A percentile compares a stretch with the other conserved stretches of the same genome.
These are phyloP conservation scores for Cystobasidiaceae sp. DNA, from an alignment of 1,284 basidiomycete species.

Conservation along the genomic window DNA sequence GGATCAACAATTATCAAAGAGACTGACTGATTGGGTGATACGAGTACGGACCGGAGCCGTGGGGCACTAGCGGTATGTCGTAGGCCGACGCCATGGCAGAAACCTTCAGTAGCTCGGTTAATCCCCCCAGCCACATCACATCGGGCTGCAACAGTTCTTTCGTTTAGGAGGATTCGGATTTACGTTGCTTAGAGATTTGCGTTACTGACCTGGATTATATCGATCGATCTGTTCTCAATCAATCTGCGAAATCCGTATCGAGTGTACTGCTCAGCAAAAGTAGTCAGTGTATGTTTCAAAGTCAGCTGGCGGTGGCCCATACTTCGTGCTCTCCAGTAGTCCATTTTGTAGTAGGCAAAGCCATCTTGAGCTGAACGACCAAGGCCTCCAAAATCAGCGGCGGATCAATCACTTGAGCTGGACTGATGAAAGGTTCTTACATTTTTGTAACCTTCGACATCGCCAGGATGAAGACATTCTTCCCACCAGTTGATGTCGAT, in stretches of 20 bases:
- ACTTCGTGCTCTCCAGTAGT: constrained; percentile 50
- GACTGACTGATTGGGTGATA: constrained; percentile 48
- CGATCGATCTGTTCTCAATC: constrained; percentile 52
- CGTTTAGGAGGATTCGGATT: not conserved
- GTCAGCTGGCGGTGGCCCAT: not conserved
- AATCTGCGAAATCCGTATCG: constrained; percentile 55
- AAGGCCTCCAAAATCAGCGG: not conserved
- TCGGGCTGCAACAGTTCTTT: constrained; percentile 49
- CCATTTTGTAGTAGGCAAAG: constrained; percentile 53
- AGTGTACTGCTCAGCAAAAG: constrained; percentile 51
- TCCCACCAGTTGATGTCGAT: constrained; percentile 56
- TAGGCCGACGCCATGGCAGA: constrained; percentile 50
- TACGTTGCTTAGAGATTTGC: too few species aligned
- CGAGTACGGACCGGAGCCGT: constrained; percentile 51
- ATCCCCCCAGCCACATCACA: constrained; percentile 53
- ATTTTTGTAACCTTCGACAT: constrained; percentile 51
- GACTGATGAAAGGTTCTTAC: not conserved
- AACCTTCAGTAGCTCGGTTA: constrained; percentile 55
- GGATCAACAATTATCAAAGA: not conserved
- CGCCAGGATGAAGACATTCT: constrained; percentile 53
- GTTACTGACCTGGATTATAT: constrained; percentile 46
- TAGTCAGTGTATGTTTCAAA: not conserved
- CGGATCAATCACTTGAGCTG: not conserved
- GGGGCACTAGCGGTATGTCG: constrained; percentile 55
- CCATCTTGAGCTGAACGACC: constrained; percentile 48